Evolutionary conservation across 2,329 filamentous ascomycete genomes (phyloP).

Genomic region (Phaeophleospora eucalypticola): DNA sequence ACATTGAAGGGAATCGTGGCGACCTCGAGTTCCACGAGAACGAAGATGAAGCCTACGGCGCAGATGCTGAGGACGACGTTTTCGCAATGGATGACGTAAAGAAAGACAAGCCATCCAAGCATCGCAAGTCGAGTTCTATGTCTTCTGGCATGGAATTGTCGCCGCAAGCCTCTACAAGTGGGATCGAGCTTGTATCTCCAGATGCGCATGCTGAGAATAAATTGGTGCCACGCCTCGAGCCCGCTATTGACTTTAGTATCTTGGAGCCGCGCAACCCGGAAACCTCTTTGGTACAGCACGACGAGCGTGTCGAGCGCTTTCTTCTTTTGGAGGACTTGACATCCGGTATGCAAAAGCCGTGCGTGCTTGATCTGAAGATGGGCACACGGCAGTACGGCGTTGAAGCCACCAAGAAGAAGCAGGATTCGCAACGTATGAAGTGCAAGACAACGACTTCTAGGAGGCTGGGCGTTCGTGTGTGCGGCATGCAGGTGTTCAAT

Average conservation of each 20-base stretch:
- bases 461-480: slow-evolving; percentile 86
- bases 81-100: slow-evolving; percentile 62
- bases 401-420: slow-evolving; percentile 87
- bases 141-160: not conserved
- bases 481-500: slow-evolving; percentile 96
- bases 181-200: not conserved
- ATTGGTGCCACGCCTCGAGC: slow-evolving; percentile 20
- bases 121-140: not conserved
- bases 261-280: slow-evolving; percentile 39
- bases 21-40: slow-evolving; percentile 87
- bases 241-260: slow-evolving; percentile 28
- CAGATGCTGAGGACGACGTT: slow-evolving; percentile 69
- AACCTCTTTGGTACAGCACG: slow-evolving; percentile 44
- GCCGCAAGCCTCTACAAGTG: not conserved
- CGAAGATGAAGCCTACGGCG: slow-evolving; percentile 66
- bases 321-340: slow-evolving; percentile 91
- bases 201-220: slow-evolving; percentile 3
- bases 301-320: slow-evolving; percentile 79
- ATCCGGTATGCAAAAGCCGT: slow-evolving; percentile 91
- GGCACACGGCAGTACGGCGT: slow-evolving; percentile 95
- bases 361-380: slow-evolving; percentile 98
- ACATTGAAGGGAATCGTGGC: slow-evolving; percentile 64
- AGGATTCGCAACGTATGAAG: slow-evolving; percentile 86
- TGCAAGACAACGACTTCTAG: slow-evolving; percentile 88
- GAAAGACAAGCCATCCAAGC: slow-evolving; percentile 12